phyloP scores from a whole-genome alignment of 108 stramenopile species.

The Nannochloropsis oceanica region DNA sequence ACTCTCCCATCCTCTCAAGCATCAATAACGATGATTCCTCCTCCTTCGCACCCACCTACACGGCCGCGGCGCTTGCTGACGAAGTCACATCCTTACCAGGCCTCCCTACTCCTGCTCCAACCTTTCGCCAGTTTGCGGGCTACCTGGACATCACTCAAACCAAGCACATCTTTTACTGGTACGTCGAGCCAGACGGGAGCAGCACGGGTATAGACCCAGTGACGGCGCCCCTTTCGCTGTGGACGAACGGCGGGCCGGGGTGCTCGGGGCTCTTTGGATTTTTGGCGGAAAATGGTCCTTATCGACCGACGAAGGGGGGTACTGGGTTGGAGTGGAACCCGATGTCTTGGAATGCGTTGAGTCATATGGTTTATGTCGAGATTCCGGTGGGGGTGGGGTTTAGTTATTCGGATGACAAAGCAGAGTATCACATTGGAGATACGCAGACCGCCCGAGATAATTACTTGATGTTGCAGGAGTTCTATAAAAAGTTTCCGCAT shows the following conservation, averaged over 20 bases:
- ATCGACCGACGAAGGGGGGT: constrained; percentile 18
- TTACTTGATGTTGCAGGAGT: constrained; percentile 5
- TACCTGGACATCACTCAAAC: not conserved
- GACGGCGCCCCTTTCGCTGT: constrained; percentile 12
- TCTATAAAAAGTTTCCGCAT: not conserved
- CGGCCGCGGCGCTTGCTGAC: not conserved
- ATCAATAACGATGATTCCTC: not conserved
- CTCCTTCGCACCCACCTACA: not conserved
- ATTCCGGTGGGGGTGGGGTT: constrained; percentile 20
- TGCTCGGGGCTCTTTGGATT: constrained; percentile 41
- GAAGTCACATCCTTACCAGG: not conserved
- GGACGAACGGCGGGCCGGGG: constrained; percentile 44
- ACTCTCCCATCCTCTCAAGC: not conserved
- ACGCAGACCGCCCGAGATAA: constrained; percentile 16
- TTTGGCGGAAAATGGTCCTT: constrained; percentile 39
- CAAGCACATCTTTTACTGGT: constrained; percentile 16
- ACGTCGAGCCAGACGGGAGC: constrained; percentile 4
- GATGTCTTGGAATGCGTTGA: constrained; percentile 38
- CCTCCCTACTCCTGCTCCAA: not conserved
- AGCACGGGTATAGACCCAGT: not conserved
- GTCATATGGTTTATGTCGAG: constrained; percentile 1
- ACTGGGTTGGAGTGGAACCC: constrained; percentile 29
- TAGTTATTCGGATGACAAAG: constrained; percentile 4
- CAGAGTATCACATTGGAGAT: constrained; percentile 7
- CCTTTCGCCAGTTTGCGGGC: not conserved